Evolutionary conservation across 2,329 filamentous ascomycete genomes (phyloP).

Genomic region (Penicillium rolfsii): DNA sequence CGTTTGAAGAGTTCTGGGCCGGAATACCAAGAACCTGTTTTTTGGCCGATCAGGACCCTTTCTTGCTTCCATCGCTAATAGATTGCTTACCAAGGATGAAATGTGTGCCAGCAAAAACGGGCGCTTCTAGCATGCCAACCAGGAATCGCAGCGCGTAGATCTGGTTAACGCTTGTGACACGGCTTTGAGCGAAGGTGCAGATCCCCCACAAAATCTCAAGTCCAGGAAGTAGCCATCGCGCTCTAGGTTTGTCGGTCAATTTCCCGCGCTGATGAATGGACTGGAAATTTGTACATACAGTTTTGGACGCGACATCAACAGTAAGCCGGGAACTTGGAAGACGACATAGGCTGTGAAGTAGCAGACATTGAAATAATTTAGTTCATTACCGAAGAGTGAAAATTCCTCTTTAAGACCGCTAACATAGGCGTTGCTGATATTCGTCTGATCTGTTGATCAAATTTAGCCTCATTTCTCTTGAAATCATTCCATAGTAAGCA

Average conservation of each 20-base stretch:
- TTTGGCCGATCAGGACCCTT: not conserved
- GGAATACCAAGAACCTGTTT: slow-evolving; percentile 45
- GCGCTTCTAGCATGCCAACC: slow-evolving; percentile 40
- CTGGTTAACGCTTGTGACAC: slow-evolving; percentile 37
- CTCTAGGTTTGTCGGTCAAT: slow-evolving; percentile 14
- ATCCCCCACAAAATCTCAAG: slow-evolving; percentile 42
- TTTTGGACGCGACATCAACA: slow-evolving; percentile 36
- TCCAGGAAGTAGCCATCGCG: slow-evolving; percentile 35
- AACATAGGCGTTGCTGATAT: slow-evolving; percentile 41
- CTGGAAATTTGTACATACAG: slow-evolving; percentile 18
- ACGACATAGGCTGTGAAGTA: slow-evolving; percentile 38
- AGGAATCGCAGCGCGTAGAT: slow-evolving; percentile 41
- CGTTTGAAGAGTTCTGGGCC: slow-evolving; percentile 57
- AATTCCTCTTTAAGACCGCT: slow-evolving; percentile 40
- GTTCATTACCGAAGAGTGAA: slow-evolving; percentile 35
- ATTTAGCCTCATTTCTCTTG: not conserved
- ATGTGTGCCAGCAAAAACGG: slow-evolving; percentile 40
- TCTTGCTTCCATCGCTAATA: not conserved
- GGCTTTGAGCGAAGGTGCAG: slow-evolving; percentile 40
- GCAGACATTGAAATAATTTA: slow-evolving; percentile 39
- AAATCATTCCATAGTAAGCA: not conserved
- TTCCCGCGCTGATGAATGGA: not conserved
- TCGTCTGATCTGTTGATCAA: slow-evolving; percentile 32
- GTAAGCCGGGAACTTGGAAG: slow-evolving; percentile 36
- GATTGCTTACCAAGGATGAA: slow-evolving; percentile 33